A percentile compares a stretch with the other conserved stretches of the same genome.
phyloP scores from a whole-genome alignment of 495 filamentous ascomycete species.

The Penicillium samsonianum region DNA sequence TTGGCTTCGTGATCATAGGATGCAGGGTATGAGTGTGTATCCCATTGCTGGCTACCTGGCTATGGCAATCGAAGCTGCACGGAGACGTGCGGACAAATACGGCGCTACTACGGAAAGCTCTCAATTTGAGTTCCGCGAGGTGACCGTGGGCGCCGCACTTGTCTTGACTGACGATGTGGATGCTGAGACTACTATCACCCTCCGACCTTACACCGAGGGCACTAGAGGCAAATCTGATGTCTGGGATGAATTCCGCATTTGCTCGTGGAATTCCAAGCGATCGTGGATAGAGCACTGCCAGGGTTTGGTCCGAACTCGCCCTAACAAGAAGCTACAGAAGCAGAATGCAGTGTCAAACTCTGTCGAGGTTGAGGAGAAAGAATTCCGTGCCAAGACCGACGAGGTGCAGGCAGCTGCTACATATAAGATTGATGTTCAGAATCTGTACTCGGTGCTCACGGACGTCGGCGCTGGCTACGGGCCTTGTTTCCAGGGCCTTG shows the following conservation, averaged over 20 bases:
- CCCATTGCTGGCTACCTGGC: constrained; percentile 49
- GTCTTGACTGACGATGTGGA: constrained; percentile 43
- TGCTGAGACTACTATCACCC: constrained; percentile 41
- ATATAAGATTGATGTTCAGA: constrained; percentile 22
- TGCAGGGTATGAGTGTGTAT: constrained; percentile 48
- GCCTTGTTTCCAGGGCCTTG: constrained; percentile 23
- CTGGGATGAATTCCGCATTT: constrained; percentile 44
- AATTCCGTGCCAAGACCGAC: no score
- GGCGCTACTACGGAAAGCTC: constrained; percentile 20
- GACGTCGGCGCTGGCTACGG: constrained; percentile 29
- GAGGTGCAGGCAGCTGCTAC: constrained; percentile 10
- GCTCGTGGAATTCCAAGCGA: constrained; percentile 31
- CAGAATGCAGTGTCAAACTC: constrained; percentile 21
- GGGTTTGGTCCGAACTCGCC: constrained; percentile 18
- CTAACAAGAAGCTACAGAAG: no score
- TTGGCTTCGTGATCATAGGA: constrained; percentile 54
- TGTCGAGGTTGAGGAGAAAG: constrained; percentile 16
- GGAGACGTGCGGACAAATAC: constrained; percentile 22
- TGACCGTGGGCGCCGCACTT: constrained; percentile 43
- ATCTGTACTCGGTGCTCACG: constrained; percentile 28
- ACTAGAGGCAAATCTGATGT: constrained; percentile 38
- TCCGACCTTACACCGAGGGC: constrained; percentile 42
- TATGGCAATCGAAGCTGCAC: constrained; percentile 52
- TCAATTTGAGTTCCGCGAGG: constrained; percentile 39
- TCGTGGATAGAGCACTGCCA: constrained; percentile 40